These are phyloP conservation scores for Termitomyces titanicus DNA, from an alignment of 768 basidiomycete genomes.

Conservation along the genomic window DNA sequence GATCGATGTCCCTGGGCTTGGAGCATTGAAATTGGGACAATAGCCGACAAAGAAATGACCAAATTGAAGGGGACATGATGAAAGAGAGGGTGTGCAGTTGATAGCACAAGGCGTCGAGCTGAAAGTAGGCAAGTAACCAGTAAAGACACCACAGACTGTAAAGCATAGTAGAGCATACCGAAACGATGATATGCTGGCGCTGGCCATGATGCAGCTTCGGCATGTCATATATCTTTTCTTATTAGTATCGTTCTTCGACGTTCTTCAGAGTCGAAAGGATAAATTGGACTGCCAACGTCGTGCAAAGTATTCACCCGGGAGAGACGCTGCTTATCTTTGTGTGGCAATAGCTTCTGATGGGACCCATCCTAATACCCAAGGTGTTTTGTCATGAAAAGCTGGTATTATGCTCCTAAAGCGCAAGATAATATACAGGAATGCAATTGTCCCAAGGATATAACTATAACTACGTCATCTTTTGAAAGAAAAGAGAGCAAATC, in stretches of 20 bases:
- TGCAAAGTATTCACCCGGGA: too few species aligned
- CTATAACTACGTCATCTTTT: not conserved
- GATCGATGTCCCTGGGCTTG: conserved; percentile 64
- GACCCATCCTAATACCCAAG: not conserved
- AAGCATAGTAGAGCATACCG: conserved; percentile 32
- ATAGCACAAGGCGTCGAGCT: conserved; percentile 72
- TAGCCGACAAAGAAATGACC: conserved; percentile 50
- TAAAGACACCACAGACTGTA: conserved; percentile 2
- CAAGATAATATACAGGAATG: not conserved
- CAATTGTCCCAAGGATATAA: not conserved
- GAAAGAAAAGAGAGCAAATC: not conserved
- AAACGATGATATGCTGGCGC: conserved; percentile 66
- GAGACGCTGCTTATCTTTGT: conserved; percentile 11
- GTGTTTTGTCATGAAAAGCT: not conserved
- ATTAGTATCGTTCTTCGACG: not conserved
- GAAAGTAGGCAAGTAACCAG: conserved; percentile 8
- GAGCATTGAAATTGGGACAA: conserved; percentile 62
- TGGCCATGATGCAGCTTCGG: conserved; percentile 61
- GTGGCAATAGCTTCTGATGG: conserved; percentile 6
- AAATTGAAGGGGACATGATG: conserved; percentile 68
- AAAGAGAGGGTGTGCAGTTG: conserved; percentile 75
- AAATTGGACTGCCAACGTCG: too few species aligned
- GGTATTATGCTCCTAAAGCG: too few species aligned
- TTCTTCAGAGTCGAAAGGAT: not conserved
- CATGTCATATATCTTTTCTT: conserved; percentile 43